A percentile compares a stretch with the other conserved stretches of the same genome.
Conservation (phyloP, 805 yeast species). For the Hanseniaspora hatyaiensis region DNA sequence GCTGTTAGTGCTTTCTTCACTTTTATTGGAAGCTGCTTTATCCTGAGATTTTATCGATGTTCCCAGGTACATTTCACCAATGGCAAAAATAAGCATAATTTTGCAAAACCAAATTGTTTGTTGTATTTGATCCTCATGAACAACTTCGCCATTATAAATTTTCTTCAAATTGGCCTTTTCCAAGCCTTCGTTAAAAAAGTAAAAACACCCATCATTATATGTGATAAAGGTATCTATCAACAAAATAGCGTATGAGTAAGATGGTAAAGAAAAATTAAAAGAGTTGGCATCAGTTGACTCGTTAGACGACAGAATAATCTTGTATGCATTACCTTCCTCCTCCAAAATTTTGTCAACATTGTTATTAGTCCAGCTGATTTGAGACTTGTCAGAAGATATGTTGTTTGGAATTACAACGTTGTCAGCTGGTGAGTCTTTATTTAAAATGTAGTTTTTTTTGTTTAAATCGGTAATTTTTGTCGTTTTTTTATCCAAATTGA, state of each 20-base stretch:
- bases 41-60: conserved; percentile 39
- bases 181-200: conserved; percentile 71
- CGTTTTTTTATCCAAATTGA: conserved; percentile 17
- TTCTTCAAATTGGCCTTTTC: conserved; percentile 56
- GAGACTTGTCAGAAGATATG: conserved; percentile 15
- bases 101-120: conserved; percentile 78
- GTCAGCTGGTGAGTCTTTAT: neutral
- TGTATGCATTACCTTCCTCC: conserved; percentile 66
- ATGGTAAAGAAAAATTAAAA: conserved; percentile 62
- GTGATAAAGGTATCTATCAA: conserved; percentile 65
- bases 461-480: conserved; percentile 18
- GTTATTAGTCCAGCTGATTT: conserved; percentile 18
- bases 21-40: conserved; percentile 45
- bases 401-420: conserved; percentile 10
- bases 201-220: conserved; percentile 74
- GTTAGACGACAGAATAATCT: conserved; percentile 53
- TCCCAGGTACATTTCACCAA: conserved; percentile 74
- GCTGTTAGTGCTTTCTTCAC: conserved; percentile 22
- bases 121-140: conserved; percentile 41
- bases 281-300: conserved; percentile 43
- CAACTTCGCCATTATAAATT: conserved; percentile 40
- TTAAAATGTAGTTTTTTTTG: too few species aligned
- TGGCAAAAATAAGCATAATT: conserved; percentile 57
- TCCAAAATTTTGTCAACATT: conserved; percentile 48
- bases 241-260: conserved; percentile 63